Conservation (phyloP, 495 filamentous ascomycete genomes). For the Cryomyces minteri region DNA sequence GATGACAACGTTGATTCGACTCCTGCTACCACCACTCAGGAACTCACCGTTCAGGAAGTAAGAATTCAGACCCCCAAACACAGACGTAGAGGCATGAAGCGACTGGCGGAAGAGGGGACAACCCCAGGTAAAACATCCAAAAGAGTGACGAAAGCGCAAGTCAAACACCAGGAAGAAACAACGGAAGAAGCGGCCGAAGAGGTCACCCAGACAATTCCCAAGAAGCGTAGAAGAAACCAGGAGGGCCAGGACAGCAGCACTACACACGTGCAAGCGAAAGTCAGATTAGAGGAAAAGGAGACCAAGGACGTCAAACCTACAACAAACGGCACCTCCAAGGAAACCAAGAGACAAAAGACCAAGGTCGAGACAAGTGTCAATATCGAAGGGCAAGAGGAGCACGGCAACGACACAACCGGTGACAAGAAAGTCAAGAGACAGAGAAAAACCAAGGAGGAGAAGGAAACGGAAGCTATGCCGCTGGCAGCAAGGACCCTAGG, state of each 20-base stretch:
- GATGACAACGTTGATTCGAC: neutral
- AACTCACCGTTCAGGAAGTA: neutral
- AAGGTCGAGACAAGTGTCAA: neutral
- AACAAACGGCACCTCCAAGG: neutral
- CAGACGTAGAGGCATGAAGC: neutral
- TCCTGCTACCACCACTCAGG: neutral
- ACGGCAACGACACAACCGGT: constrained; percentile 5
- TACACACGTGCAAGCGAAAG: neutral
- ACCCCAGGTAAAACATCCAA: neutral
- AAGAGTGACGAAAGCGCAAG: neutral
- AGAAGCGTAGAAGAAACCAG: neutral
- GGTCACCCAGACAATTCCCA: neutral
- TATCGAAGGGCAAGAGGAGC: neutral
- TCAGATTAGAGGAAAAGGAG: neutral
- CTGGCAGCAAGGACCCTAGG: constrained; percentile 48
- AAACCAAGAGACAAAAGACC: neutral
- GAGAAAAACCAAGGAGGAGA: constrained; percentile 28
- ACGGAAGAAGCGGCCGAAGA: neutral
- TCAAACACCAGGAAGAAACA: neutral
- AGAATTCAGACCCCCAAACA: neutral
- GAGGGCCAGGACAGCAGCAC: neutral
- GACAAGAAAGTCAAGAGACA: constrained; percentile 21
- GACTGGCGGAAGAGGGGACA: neutral
- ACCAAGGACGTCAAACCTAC: constrained; percentile 2
- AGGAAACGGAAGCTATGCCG: constrained; percentile 36